These are phyloP conservation scores for Aspergillus sp. DNA, from an alignment of 2,329 filamentous ascomycete species.

Conservation along the genomic window DNA sequence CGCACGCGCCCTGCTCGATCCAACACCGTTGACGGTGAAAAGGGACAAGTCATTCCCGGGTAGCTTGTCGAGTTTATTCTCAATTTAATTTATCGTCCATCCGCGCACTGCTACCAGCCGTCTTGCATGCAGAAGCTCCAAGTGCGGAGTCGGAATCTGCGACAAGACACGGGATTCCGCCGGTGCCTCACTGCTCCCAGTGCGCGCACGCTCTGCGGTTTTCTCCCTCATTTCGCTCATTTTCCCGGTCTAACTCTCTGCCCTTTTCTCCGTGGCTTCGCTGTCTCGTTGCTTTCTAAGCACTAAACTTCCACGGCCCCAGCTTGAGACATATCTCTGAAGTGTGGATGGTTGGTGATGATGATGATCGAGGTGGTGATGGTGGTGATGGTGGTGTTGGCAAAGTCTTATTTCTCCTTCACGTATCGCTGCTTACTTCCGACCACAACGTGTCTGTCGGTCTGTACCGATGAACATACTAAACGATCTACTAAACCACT, in stretches of 20 bases:
- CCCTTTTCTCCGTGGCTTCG: background rate
- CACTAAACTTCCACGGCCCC: background rate
- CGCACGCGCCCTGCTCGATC: background rate
- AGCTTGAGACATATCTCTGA: background rate
- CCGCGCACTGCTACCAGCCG: slow-evolving; percentile 15
- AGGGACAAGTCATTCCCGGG: background rate
- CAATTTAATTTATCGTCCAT: slow-evolving; percentile 13
- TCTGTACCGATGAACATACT: too few species aligned
- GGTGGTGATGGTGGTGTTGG: background rate
- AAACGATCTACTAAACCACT: background rate
- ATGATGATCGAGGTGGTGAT: background rate
- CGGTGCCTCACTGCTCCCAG: slow-evolving; percentile 1
- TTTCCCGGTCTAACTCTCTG: background rate
- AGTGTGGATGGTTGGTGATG: background rate
- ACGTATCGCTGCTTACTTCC: background rate
- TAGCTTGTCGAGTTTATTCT: slow-evolving; percentile 1
- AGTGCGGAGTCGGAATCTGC: slow-evolving; percentile 14
- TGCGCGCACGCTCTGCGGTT: background rate
- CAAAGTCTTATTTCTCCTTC: background rate
- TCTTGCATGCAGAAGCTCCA: slow-evolving; percentile 23
- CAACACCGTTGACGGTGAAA: background rate
- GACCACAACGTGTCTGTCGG: background rate
- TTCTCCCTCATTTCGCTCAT: too few species aligned
- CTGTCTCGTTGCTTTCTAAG: too few species aligned
- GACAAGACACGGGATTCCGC: slow-evolving; percentile 1